Base-by-base conservation (phyloP, 202 grass and related monocot species). In the Musa balbisiana region DNA sequence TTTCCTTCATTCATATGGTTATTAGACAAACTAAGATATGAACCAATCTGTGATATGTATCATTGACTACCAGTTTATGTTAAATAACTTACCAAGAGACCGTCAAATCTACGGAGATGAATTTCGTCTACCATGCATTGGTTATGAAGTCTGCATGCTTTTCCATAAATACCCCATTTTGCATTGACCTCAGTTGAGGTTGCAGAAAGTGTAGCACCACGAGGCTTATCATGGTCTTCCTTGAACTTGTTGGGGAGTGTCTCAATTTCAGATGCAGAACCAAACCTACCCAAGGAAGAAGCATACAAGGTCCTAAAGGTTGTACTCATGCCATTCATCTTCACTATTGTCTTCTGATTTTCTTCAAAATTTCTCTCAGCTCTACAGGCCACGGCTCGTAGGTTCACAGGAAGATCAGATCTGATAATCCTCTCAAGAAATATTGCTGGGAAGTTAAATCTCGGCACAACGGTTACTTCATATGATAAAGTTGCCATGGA, bases 111-210 rank as follows among this genome's bases (percentile, higher is more conserved):
- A 49, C 91, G 88, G 77, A 98, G 90, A 92, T 98, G 91, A 73
- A 98, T 90, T 85, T 98, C 94, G 60, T 98, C 91, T 51, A 98
- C 88, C 62, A 98, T 80, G 50, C 91, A 92, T 73, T 84, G 88
- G 79, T 58, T 89, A 79, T 98, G 91, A 80, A 98, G 83, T 79
- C 84, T 87, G 81, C 94, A 93, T 10, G 82, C 66, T 51, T 87
- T 93, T 88, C 94, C 94, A 88, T 98, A 98, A 78, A 92, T 77
- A 77, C 94, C 94, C 94, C 94, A 98, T 81, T 93, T 89, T n/a
- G 73, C 29, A 55, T 77, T 87, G 3, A 81, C 62, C 75, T 92
- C 82, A 26, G 84, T 76, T 65, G 84, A 64, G 49, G 87, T 75
- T 80, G 82, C 79, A 74, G 78, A 75, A 64, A 82, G 75, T 66